phyloP scores from a whole-genome alignment of 179 eudicot genomes.

The Drosera spatulata region DNA sequence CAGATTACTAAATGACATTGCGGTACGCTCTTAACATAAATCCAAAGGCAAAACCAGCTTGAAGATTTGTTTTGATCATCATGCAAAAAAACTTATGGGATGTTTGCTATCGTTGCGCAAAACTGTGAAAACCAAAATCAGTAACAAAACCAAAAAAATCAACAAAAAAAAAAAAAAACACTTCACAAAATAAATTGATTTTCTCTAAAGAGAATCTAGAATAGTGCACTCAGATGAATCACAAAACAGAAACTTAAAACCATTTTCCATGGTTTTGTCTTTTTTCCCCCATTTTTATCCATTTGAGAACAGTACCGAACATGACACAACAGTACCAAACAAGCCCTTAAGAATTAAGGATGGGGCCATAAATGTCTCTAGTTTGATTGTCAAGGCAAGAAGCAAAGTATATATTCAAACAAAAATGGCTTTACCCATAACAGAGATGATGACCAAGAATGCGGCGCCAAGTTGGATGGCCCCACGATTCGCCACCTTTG shows the following conservation, averaged over 20 bases:
- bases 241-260: too few species aligned
- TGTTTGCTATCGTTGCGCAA: too few species aligned
- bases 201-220: too few species aligned
- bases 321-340: neutral
- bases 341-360: neutral
- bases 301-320: neutral
- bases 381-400: neutral
- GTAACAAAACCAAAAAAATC: too few species aligned
- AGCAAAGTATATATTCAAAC: neutral
- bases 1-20: neutral
- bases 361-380: neutral
- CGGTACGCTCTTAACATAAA: neutral
- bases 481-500: conserved; percentile 70
- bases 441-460: conserved; percentile 61
- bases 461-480: conserved; percentile 70
- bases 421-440: conserved; percentile 39
- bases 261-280: too few species aligned
- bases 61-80: neutral
- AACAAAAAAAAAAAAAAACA: too few species aligned
- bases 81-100: neutral
- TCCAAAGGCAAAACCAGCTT: neutral
- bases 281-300: too few species aligned
- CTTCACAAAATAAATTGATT: too few species aligned
- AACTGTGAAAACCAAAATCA: too few species aligned
- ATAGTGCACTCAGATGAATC: too few species aligned